Evolutionary conservation across 169 alveolate species (phyloP), one percentile per base, ranked within the genome.

Genomic region (Cryptosporidium ryanae): DNA sequence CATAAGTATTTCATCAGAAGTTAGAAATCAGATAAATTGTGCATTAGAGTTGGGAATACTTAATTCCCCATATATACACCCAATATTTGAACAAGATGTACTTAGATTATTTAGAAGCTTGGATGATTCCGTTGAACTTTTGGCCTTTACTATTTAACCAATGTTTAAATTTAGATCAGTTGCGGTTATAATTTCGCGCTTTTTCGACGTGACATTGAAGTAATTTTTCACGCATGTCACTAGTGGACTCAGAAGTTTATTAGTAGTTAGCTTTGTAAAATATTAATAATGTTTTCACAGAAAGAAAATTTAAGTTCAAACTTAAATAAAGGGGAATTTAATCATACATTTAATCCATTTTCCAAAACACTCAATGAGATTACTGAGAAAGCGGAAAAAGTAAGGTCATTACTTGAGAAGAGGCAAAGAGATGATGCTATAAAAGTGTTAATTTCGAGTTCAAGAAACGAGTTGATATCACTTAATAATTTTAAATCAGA

Each of bases 311-410:
- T 21, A 31, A 12, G 34, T 29, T 21, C 23, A 2, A 61, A 76
- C 43, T 21, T 31, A 6, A 21, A 21, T 10, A 23, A 18, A 21
- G 38, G 64, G 4, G 15, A 59, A 8, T 32, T 21, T 17, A 38
- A 43, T 23, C 5, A 64, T 0, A 13, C 38, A 1, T 21, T 49
- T 48, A 48, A 23, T 65, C 43, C 59, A 44, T 44, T 76, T 21
- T 12, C 52, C 25, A 46, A 31, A 1, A 38, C 59, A 13, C 25
- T 76, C 5, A 44, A n/a, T 59, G 87, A 76, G 25, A 25, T 76
- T 2, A 76, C 87, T 44, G 71, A 76, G 23, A 55, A 76, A n/a
- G 87, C 87, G n/a, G 68, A 61, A 2, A 76, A 38, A 21, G 87
- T 76, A 23, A 25, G 87, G 27, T 44, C 87, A 59, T 29, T 76